Conservation (phyloP, 1,284 basidiomycete species). For the Leccinum holopus region DNA sequence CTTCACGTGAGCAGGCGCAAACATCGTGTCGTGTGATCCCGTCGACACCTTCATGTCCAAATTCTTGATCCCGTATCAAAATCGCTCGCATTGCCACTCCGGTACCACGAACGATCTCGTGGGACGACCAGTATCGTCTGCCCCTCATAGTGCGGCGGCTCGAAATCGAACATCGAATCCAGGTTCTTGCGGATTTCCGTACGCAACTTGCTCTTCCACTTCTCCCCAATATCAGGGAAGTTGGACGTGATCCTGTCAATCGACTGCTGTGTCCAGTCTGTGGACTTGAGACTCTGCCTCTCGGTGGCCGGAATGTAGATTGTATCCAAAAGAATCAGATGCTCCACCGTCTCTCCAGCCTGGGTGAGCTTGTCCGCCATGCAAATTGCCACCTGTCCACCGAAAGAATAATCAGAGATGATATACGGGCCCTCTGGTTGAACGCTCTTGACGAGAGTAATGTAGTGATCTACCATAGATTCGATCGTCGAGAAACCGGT, state of each 20-base stretch:
- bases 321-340: conserved; percentile 29
- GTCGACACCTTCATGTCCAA: not conserved
- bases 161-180: conserved; percentile 23
- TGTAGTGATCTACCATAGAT: conserved; percentile 33
- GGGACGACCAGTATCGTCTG: conserved; percentile 28
- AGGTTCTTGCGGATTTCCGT: conserved; percentile 27
- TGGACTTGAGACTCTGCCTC: conserved; percentile 30
- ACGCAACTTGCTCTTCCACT: conserved; percentile 30
- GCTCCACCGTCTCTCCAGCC: conserved; percentile 26
- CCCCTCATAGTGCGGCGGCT: conserved; percentile 26
- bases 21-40: conserved; percentile 33
- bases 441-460: conserved; percentile 26
- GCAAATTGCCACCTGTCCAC: conserved; percentile 30
- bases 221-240: conserved; percentile 33
- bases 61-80: conserved; percentile 33
- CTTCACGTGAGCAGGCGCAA: conserved; percentile 32
- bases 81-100: conserved; percentile 29
- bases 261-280: conserved; percentile 30
- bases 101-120: conserved; percentile 33
- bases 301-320: conserved; percentile 30
- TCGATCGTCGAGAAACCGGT: conserved; percentile 30
- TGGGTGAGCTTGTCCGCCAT: conserved; percentile 26
- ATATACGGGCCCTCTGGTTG: conserved; percentile 30
- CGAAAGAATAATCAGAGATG: conserved; percentile 29
- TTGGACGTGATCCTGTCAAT: conserved; percentile 33